Evolutionary conservation across 306 rosid species (phyloP), one percentile per base, ranked within the genome.

Genomic region (Cercis canadensis): DNA sequence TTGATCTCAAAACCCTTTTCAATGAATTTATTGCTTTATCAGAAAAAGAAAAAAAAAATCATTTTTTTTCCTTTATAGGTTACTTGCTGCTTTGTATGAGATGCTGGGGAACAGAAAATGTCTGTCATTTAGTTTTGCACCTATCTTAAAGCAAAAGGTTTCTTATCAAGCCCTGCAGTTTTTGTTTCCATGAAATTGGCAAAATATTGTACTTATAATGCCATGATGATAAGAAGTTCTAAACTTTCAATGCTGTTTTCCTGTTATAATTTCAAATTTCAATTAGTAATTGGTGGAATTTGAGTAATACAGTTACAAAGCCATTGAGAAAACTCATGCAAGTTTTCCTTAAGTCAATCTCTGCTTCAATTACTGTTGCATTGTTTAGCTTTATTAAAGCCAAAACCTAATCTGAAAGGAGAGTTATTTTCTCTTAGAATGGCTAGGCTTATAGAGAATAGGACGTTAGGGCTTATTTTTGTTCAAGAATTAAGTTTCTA

Each of bases 191-290:
- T 46, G 50, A 51, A 70, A 24, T 77, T 64, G 43, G 5, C 15
- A n/a, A 71, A 65, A 49, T 14, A 50, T 65, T 40, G 10, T 51
- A 47, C 44, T 65, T n/a, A n/a, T n/a, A n/a, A n/a, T n/a, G n/a
- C 16, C 50, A 3, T 70, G 69, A 13, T 50, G 13, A 33, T 24
- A 13, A 54, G 45, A 76, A 49, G 33, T 61, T 62, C 54, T 32
- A 44, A 62, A 32, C 59, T 57, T 33, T 11, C n/a, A 8, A 14
- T 47, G 57, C 29, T 31, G 45, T 3, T 59, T 46, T 50, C 55
- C 14, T 62, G 59, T 11, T 4, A 43, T 16, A 51, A 18, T 53
- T 44, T 34, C 43, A 69, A 8, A 33, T 41, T 34, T n/a, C 29
- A 43, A 14, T 43, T 63, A 15, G 15, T 44, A 57, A 41, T 62